Evolutionary conservation across 306 rosid genomes (phyloP).

Genomic region (Cicer chorassanicum): DNA sequence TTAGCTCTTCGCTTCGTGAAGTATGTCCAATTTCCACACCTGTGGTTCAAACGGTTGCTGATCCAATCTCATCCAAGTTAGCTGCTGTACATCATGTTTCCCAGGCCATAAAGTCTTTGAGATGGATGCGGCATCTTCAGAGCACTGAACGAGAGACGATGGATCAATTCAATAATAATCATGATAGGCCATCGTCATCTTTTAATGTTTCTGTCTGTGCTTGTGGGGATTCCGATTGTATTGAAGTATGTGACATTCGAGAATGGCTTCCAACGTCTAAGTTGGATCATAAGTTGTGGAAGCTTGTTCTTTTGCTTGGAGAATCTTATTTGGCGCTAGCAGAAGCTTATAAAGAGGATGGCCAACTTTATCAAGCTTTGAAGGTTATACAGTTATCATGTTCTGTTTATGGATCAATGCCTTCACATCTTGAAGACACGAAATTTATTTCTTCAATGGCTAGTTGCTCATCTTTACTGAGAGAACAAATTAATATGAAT

Average conservation of each 20-base stretch:
- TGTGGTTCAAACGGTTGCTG: constrained; percentile 82
- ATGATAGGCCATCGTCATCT: constrained; percentile 59
- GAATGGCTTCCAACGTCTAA: constrained; percentile 97
- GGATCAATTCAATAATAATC: constrained; percentile 57
- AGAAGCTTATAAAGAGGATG: constrained; percentile 84
- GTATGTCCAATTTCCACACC: constrained; percentile 65
- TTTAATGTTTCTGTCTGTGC: constrained; percentile 79
- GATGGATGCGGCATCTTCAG: constrained; percentile 94
- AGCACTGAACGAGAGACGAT: constrained; percentile 64
- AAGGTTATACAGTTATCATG: constrained; percentile 89
- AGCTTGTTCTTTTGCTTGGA: constrained; percentile 94
- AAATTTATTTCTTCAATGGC: constrained; percentile 87
- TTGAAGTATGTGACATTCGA: constrained; percentile 94
- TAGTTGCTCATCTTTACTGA: constrained; percentile 54
- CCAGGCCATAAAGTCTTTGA: constrained; percentile 93
- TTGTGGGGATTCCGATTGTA: constrained; percentile 94
- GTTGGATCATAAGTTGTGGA: constrained; percentile 91
- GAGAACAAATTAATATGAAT: constrained; percentile 51
- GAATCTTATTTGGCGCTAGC: constrained; percentile 96
- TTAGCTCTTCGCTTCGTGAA: constrained; percentile 50
- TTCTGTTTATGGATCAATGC: constrained; percentile 98
- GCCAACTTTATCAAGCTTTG: constrained; percentile 81
- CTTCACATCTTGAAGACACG: constrained; percentile 84
- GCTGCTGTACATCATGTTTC: constrained; percentile 98
- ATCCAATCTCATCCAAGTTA: constrained; percentile 89